Base-by-base conservation (phyloP, 768 basidiomycete genomes). In the Termitomyces sp. region DNA sequence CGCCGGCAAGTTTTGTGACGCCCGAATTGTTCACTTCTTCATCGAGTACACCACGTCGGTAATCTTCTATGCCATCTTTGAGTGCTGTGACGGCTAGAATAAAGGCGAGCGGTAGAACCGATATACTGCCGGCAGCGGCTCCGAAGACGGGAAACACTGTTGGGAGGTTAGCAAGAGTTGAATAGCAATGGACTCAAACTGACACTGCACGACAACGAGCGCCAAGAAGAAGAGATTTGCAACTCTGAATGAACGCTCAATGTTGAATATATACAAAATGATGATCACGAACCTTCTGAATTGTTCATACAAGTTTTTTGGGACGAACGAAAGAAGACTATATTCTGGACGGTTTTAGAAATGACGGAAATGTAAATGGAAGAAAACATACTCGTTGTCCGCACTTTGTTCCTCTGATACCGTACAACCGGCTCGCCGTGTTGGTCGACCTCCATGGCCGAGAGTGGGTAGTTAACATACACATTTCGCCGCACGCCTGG, bases 61-160 rank as follows among this genome's bases (percentile, higher is more conserved):
- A 95, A 73, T 99, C 96, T 74, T 98, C 96, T 36, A 98, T 77
- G 7, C 89, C 96, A 70, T 99, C 96, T 73, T 98, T 99, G 77
- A 97, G 82, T 3, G 89, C 95, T 16, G 96, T 98, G 52, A 96
- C 89, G 32, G 77, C 70, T 43, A 99, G 71, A 63, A 98, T 96
- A 73, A 95, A 92, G 41, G 90, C 75, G 7, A 98, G 80, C 0
- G 96, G 96, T 4, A 98, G 74, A 66, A 91, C 88, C 4, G 93
- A 85, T 60, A 93, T 84, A 47, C 88, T 81, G 1, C 93, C 88
- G 2, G 89, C 82, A 2, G 92, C 84, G 0, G 95, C 92, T 51
- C 93, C 96, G 69, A 98, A 98, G 35, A 97, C 74, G 57, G 94
- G 83, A 70, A 98, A 95, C 9, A 95, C 88, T 93, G 66, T 50